These are phyloP conservation scores for Cryptococcus sp. DNA, from an alignment of 1,284 basidiomycete genomes.

Conservation along the genomic window DNA sequence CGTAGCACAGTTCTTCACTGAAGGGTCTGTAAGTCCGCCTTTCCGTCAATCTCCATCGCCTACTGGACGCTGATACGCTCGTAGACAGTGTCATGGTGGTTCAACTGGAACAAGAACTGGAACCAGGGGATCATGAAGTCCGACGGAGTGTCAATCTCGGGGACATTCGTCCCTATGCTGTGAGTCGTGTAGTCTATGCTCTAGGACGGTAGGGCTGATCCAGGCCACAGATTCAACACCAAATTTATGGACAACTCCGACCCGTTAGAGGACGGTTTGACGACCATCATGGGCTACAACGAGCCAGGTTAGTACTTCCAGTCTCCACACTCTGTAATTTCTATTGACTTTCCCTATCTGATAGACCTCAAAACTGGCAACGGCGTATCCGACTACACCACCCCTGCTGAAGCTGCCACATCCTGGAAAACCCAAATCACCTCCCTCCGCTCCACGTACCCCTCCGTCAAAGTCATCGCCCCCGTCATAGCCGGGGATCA, in stretches of 20 bases:
- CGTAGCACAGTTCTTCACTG: slow-evolving; percentile 23
- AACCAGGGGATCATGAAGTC: slow-evolving; percentile 17
- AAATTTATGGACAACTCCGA: slow-evolving; percentile 12
- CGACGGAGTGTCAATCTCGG: slow-evolving; percentile 10
- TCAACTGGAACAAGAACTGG: slow-evolving; percentile 34
- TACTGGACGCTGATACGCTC: no score
- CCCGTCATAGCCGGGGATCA: slow-evolving; percentile 22
- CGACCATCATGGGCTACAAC: slow-evolving; percentile 29
- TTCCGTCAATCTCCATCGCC: neutral
- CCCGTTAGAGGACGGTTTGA: slow-evolving; percentile 21
- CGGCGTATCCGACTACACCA: neutral
- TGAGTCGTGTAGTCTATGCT: slow-evolving; percentile 8
- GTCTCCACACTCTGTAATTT: neutral
- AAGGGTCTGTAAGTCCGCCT: slow-evolving; percentile 18
- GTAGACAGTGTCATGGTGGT: slow-evolving; percentile 27
- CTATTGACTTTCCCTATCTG: neutral
- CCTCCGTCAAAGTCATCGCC: slow-evolving; percentile 18
- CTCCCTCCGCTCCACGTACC: slow-evolving; percentile 14
- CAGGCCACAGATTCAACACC: slow-evolving; percentile 13
- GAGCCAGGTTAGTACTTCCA: slow-evolving; percentile 26
- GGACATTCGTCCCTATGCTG: slow-evolving; percentile 29
- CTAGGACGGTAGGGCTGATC: neutral
- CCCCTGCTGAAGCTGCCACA: slow-evolving; percentile 1
- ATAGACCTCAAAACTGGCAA: slow-evolving; percentile 8
- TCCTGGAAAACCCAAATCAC: slow-evolving; percentile 26